Evolutionary conservation across 805 yeast genomes (phyloP), one percentile per base, ranked within the genome.

Genomic region (Suhomyces faveliae): DNA sequence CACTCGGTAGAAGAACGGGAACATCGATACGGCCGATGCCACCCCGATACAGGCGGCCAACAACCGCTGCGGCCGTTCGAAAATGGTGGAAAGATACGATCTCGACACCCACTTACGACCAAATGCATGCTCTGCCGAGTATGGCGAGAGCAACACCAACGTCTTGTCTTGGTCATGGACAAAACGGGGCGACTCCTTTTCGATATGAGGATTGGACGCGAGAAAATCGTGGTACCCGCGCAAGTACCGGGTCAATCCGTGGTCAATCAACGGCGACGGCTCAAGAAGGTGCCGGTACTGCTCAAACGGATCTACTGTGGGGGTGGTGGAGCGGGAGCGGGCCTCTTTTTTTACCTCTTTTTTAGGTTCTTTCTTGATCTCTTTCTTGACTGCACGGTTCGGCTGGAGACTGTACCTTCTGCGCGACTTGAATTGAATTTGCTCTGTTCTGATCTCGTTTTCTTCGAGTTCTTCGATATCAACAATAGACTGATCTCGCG

Each of bases 11-110:
- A 77, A 71, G 37, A 80, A 80, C 0, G 91, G 90, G 51, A 73
- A 79, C 79, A 81, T 77, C 2, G 90, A 76, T 19, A 84, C 60
- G 0, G 95, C 92, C 2, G 90, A 84, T 0, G 89, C 79, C 20
- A 88, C 77, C 0, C 96, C 96, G 49, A 88, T 69, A n/a, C 89
- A 81, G 7, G 84, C 73, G 0, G 96, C 94, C 46, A 84, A 71
- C 40, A 88, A 66, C 24, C 96, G 71, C 63, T 88, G 91, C 1
- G 96, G 96, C 40, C 92, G 69, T 64, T 88, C 96, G 21, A 88
- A 92, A 29, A 88, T 84, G 0, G 90, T 79, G 13, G 84, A 70
- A 38, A 78, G 63, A 56, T 85, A 84, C 1, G 81, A 64, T 59
- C 84, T 86, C 6, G 87, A 70, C 2, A 83, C 89, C 96, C 96